phyloP scores from a whole-genome alignment of 1,139 yeast genomes.

The Geotrichum candidum region DNA sequence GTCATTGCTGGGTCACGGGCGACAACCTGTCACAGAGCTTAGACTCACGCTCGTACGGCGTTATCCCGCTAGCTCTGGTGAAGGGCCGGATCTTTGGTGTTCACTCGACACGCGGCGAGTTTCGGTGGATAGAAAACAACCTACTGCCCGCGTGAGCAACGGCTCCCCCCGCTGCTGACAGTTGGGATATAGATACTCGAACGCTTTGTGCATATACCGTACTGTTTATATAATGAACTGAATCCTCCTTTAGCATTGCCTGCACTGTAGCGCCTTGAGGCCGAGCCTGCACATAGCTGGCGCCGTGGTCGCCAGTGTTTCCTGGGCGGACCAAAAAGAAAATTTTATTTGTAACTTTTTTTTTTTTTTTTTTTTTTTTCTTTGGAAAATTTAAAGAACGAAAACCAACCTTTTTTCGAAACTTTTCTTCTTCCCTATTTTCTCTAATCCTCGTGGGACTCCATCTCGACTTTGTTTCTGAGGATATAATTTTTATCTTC shows the following conservation, averaged over 20 bases:
- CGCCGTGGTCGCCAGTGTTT: background rate
- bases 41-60: constrained; percentile 85
- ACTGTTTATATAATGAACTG: background rate
- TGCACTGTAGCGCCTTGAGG: background rate
- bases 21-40: constrained; percentile 85
- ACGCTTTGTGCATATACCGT: background rate
- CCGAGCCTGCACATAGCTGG: background rate
- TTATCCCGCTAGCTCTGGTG: constrained; percentile 78
- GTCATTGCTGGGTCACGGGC: constrained; percentile 97
- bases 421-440: background rate
- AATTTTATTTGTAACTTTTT: background rate
- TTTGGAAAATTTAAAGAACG: background rate
- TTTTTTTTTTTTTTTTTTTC: background rate
- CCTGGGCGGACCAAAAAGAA: background rate
- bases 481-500: background rate
- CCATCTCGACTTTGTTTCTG: background rate
- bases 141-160: constrained; percentile 19
- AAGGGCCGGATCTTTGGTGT: constrained; percentile 83
- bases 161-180: background rate
- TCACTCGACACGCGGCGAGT: constrained; percentile 13
- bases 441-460: background rate
- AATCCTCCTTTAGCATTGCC: background rate
- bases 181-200: background rate
- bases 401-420: background rate
- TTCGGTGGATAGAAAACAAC: constrained; percentile 34